Conservation (phyloP, 352 stramenopile genomes). For the Hyaloperonospora brassicae region DNA sequence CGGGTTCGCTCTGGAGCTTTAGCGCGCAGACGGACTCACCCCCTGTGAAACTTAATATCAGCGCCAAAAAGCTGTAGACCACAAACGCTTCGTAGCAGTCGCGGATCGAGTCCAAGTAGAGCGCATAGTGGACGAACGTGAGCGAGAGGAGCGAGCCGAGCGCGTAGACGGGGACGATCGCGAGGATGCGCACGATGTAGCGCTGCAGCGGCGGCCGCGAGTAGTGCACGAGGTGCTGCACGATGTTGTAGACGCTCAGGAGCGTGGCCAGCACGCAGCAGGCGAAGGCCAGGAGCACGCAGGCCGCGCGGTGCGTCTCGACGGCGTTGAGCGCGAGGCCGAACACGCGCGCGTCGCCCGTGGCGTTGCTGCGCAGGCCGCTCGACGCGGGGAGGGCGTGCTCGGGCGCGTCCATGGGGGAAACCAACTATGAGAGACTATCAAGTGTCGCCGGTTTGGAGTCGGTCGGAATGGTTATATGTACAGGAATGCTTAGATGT, state of each 20-base stretch:
- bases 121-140: slow-evolving; percentile 64
- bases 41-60: slow-evolving; percentile 84
- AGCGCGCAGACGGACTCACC: slow-evolving; percentile 84
- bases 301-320: slow-evolving; percentile 51
- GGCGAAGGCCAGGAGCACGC: slow-evolving; percentile 48
- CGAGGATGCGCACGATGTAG: slow-evolving; percentile 85
- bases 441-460: too few species aligned
- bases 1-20: slow-evolving; percentile 80
- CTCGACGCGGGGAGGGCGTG: slow-evolving; percentile 53
- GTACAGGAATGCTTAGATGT: too few species aligned
- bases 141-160: slow-evolving; percentile 77
- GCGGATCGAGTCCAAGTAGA: slow-evolving; percentile 84
- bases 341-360: slow-evolving; percentile 47
- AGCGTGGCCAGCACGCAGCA: slow-evolving; percentile 49
- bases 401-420: too few species aligned
- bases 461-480: too few species aligned
- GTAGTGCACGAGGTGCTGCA: slow-evolving; percentile 81
- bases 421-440: too few species aligned
- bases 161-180: slow-evolving; percentile 83
- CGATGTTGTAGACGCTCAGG: slow-evolving; percentile 79
- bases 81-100: slow-evolving; percentile 91
- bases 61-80: slow-evolving; percentile 87
- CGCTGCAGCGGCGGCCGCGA: slow-evolving; percentile 72
- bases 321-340: slow-evolving; percentile 62
- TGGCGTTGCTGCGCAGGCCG: slow-evolving; percentile 57